Base-by-base conservation (phyloP, 805 yeast species). In the Yamadazyma sp. region DNA sequence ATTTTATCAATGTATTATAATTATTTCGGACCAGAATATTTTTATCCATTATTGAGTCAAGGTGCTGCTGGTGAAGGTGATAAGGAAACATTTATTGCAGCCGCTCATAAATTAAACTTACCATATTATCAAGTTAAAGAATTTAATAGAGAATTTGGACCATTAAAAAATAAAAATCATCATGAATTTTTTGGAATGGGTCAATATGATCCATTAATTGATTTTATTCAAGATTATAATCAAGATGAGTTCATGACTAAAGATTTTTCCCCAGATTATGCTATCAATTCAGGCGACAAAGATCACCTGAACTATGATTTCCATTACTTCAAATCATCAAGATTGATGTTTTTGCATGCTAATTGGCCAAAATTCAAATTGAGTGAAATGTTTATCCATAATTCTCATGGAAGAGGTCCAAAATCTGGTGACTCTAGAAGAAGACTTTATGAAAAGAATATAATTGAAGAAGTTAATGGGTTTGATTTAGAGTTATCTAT, bases 11-110 rank as follows among this genome's bases (percentile, higher is more conserved):
- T 63, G 54, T 65, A 62, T 47, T 65, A 65, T 39, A 65, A 65
- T 43, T 53, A 45, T 42, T 59, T 48, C 33, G 70, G 71, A 0
- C 64, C 64, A 12, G 52, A 53, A 25, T 59, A 51, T 40, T 65
- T 50, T 47, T 65, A 65, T 41, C 60, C 69, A 8, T 51, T 65
- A 34, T 48, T 64, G 17, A 55, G 55, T 39, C 71, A 65, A 44
- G 71, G 71, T 5, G 65, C 66, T 0, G 68, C 66, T 2, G 71
- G 70, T 3, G 65, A 60, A 45, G 71, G 71, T 17, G 71, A 65
- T 39, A 63, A 63, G 40, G 71, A 65, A 37, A 65, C 70, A 9
- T 63, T 65, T 35, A 49, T 64, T 11, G 66, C 71, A 1, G 69
- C 70, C 1, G 67, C 69, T 11, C 69, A 63, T 40, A 58, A 56